These are phyloP conservation scores for Alternaria ethzedia DNA, from an alignment of 2,329 filamentous ascomycete genomes.

Conservation along the genomic window DNA sequence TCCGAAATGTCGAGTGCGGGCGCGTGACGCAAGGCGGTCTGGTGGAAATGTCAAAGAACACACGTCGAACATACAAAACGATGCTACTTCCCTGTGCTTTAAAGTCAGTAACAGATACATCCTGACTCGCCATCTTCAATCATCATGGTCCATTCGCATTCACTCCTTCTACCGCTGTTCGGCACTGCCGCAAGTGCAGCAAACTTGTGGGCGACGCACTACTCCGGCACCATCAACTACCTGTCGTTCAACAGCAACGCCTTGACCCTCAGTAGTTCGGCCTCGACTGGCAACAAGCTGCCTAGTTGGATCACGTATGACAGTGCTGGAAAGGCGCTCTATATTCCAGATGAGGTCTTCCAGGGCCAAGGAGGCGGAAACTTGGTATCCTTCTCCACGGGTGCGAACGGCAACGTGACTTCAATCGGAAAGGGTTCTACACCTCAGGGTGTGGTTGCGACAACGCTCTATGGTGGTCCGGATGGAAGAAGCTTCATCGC, in stretches of 20 bases:
- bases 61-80: slow-evolving; percentile 16
- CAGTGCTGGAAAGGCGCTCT: slow-evolving; percentile 29
- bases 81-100: background rate
- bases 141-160: slow-evolving; percentile 31
- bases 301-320: slow-evolving; percentile 45
- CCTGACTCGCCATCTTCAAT: background rate
- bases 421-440: slow-evolving; percentile 31
- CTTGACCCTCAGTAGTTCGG: slow-evolving; percentile 28
- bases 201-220: slow-evolving; percentile 40
- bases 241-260: slow-evolving; percentile 33
- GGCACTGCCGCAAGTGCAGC: slow-evolving; percentile 32
- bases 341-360: slow-evolving; percentile 38
- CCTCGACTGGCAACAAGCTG: slow-evolving; percentile 29
- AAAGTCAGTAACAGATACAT: background rate
- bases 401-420: slow-evolving; percentile 32
- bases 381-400: slow-evolving; percentile 33
- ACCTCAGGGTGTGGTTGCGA: slow-evolving; percentile 33
- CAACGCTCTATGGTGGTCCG: slow-evolving; percentile 35
- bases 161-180: slow-evolving; percentile 34
- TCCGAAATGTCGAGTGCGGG: slow-evolving; percentile 11
- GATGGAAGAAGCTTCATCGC: slow-evolving; percentile 41
- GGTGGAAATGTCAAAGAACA: slow-evolving; percentile 7
- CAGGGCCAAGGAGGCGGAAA: slow-evolving; percentile 22
- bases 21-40: slow-evolving; percentile 15
- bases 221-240: slow-evolving; percentile 38